Percentiles rank a stretch among this genome's conserved stretches.
Conservation (phyloP, 345 rosid species). For the Populus nigra region DNA sequence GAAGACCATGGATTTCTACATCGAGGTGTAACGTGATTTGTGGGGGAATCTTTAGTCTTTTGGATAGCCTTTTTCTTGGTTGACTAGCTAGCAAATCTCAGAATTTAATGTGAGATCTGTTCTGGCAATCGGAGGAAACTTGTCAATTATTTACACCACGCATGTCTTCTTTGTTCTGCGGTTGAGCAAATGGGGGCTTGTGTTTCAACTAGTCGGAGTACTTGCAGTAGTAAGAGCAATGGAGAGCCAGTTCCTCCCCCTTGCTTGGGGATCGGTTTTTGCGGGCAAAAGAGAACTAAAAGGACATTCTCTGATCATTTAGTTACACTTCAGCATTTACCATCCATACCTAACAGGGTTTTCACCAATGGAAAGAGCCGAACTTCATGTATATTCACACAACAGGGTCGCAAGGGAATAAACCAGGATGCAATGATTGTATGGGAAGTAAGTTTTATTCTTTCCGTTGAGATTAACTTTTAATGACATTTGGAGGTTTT, state of each 20-base stretch:
- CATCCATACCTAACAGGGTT: conserved; percentile 71
- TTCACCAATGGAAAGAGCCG: conserved; percentile 78
- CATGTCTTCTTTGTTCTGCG: conserved; percentile 33
- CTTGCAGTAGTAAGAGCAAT: conserved; percentile 75
- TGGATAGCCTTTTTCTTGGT: conserved; percentile 22
- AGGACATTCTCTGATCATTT: conserved; percentile 67
- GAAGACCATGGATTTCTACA: conserved; percentile 31
- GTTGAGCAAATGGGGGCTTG: conserved; percentile 84
- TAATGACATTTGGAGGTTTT: conserved; percentile 11
- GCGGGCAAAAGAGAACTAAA: conserved; percentile 67
- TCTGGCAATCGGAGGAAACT: conserved; percentile 32
- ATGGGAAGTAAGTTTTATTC: conserved; percentile 80
- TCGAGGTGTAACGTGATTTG: conserved; percentile 31
- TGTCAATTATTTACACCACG: conserved; percentile 10
- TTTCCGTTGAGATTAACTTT: conserved; percentile 19
- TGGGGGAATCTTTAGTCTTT: conserved; percentile 44
- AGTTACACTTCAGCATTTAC: conserved; percentile 57
- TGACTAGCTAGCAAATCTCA: conserved; percentile 32
- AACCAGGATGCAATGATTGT: conserved; percentile 98
- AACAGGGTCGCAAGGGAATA: conserved; percentile 95
- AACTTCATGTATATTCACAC: conserved; percentile 87
- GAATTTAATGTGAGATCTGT: conserved; percentile 42
- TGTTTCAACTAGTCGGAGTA: conserved; percentile 75
- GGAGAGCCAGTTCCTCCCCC: conserved; percentile 56
- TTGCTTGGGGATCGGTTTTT: conserved; percentile 58